These are phyloP conservation scores for Cornus controversa DNA, from an alignment of 148 eudicot genomes.

Conservation along the genomic window DNA sequence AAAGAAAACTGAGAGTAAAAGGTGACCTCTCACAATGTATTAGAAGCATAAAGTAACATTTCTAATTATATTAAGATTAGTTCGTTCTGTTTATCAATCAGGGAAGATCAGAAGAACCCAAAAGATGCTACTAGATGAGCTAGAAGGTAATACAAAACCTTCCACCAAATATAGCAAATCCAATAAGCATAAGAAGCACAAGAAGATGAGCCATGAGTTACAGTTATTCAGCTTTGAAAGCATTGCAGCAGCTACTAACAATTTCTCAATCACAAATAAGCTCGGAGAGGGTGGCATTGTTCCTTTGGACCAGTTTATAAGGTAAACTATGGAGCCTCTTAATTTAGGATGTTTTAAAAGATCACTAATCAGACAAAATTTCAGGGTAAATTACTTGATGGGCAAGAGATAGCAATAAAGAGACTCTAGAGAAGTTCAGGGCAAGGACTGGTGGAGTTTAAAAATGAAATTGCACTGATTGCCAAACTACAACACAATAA, in stretches of 20 bases:
- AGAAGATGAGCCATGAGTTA: constrained; percentile 27
- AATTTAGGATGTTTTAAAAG: not conserved
- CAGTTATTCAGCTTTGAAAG: constrained; percentile 31
- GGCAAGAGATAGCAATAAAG: constrained; percentile 16
- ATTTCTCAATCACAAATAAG: constrained; percentile 30
- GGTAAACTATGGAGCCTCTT: constrained; percentile 19
- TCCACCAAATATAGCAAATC: constrained; percentile 2
- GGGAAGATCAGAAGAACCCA: constrained; percentile 5
- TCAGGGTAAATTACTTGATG: constrained; percentile 6
- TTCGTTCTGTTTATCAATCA: too few relatives aligned
- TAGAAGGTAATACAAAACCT: not conserved
- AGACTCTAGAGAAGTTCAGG: constrained; percentile 28
- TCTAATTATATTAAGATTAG: too few relatives aligned
- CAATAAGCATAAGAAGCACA: not conserved
- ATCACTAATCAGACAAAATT: not conserved
- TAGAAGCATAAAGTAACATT: not conserved
- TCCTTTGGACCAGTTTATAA: constrained; percentile 51
- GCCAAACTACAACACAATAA: constrained; percentile 27
- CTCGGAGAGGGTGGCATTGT: constrained; percentile 42
- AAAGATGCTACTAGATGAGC: constrained; percentile 10
- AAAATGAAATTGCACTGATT: constrained; percentile 23
- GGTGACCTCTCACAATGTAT: too few relatives aligned
- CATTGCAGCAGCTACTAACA: constrained; percentile 29
- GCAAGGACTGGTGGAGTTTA: constrained; percentile 25
- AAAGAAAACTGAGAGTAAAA: too few relatives aligned